Conservation (phyloP, 345 rosid genomes). For the Citrus unshiu region DNA sequence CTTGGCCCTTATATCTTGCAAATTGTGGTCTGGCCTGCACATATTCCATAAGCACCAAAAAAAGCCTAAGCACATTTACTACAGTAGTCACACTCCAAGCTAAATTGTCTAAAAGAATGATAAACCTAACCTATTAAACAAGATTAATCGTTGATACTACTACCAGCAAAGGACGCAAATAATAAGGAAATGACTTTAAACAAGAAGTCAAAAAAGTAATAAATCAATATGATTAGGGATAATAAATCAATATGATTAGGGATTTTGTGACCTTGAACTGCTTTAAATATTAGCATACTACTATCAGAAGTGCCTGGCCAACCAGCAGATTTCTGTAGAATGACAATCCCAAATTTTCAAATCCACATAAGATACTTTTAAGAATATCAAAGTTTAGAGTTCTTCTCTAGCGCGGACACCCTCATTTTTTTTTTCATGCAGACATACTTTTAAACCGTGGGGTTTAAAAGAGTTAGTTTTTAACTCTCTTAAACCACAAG, state of each 20-base stretch:
- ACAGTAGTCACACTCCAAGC: not conserved
- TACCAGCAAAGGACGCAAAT: not conserved
- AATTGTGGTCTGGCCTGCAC: conserved; percentile 71
- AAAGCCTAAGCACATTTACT: not conserved
- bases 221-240: not conserved
- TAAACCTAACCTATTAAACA: not conserved
- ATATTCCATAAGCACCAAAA: conserved; percentile 14
- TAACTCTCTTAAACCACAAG: too few species aligned
- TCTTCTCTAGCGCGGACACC: too few species aligned
- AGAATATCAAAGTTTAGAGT: not conserved
- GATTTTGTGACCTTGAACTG: not conserved
- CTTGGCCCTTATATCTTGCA: conserved; percentile 69
- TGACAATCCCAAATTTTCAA: conserved; percentile 11
- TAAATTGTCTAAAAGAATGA: not conserved
- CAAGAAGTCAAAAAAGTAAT: not conserved
- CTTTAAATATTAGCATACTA: not conserved
- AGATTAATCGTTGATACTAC: not conserved
- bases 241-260: not conserved
- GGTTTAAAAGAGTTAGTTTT: too few species aligned
- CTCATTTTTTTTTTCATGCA: too few species aligned
- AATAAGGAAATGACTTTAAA: not conserved
- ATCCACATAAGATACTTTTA: not conserved
- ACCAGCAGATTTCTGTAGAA: not conserved
- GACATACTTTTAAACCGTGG: too few species aligned
- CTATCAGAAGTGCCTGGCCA: not conserved